Base-by-base conservation (phyloP, 208 protist genomes). In the Zelonia costaricensis region DNA sequence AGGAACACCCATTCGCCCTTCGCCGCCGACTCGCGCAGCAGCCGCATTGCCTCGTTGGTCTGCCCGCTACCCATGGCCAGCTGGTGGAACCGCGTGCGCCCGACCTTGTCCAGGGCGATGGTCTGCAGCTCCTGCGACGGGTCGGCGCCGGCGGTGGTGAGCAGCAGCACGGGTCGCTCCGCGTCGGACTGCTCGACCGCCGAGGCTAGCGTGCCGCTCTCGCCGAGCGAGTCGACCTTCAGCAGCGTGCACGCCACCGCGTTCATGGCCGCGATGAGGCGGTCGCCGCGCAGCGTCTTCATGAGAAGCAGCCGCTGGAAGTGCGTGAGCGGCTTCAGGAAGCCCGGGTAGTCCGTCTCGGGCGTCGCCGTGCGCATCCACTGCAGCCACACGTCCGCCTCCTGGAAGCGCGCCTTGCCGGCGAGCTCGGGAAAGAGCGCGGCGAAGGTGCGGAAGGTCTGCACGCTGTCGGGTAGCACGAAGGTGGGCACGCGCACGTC, bases 261-360 rank as follows among this genome's bases (percentile, higher is more conserved):
- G 55, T 78, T 88, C 70, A 99, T 90, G 8, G 98, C 97, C 16
- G 94, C 86, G 9, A 89, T 95, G 48, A 99, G 88, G 51, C 98
- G 86, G 74, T 99, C 98, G 22, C 94, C 86, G 27, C 98, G 84
- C 9, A 99, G 73, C 20, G 89, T 91, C 51, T 98, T 94, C 45
- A 99, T 84, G 25, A 99, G 58, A 18, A 98, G 84, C 43, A 99
- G 76, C 20, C 93, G 84, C 81, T 99, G 94, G 80, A 99, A 98
- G 47, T 78, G 60, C 30, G 88, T 91, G 38, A 98, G 82, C 0
- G 70, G 47, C 68, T 93, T 94, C 45, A 96, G 57, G 69, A 91
- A 87, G 22, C 63, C 63, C 2, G 95, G 95, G 62, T 97, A 97
- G 40, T 86, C 75, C 27, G 48, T 63, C 76, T 99, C 97, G 33